Evolutionary conservation across 176 grass and related monocot species (phyloP), one percentile per base, ranked within the genome.

Genomic region (Secale cereale): DNA sequence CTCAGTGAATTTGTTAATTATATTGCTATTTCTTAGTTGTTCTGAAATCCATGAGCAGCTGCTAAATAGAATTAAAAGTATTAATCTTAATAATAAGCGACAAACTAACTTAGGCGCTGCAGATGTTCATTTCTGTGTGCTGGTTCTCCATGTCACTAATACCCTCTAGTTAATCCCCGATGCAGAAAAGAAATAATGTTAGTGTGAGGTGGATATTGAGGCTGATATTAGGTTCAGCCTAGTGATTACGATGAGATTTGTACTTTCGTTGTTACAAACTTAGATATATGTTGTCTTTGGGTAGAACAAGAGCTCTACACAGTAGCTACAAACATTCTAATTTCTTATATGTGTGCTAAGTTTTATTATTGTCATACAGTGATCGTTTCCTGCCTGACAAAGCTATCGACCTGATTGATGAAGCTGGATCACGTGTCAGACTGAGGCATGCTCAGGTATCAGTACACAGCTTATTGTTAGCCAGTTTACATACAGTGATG

Each of bases 381-480:
- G 97, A 99, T 23, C 97, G 97, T 14, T 99, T 99, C 85, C 84
- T 99, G 35, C 97, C 97, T 82, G 97, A 99, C 92, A 99, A 96
- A 81, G 97, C 97, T 80, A 99, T 99, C 73, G 97, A 99, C 76
- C 91, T 99, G 90, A 85, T 99, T 89, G 97, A 99, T 88, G 97
- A 99, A 77, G 50, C 74, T 59, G 74, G 48, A 77, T 77, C 74
- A 57, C 74, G 48, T 35, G 50, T 77, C 75, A 59, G 20, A 20
- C 52, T 99, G 62, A 91, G 91, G 70, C 93, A 99, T 86, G 93
- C 97, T 68, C 93, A 99, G 94, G 97, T 99, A 80, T 46, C 43
- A 19, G 36, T 36, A 52, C 10, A 65, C 57, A 64, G 17, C 43
- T 76, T 71, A n/a, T 71, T 62, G 7, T 9, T 12, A 40, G 31